Percentiles rank a stretch among this genome's conserved stretches.
Conservation (phyloP, 148 eudicot species). For the Nepenthes gracilis region DNA sequence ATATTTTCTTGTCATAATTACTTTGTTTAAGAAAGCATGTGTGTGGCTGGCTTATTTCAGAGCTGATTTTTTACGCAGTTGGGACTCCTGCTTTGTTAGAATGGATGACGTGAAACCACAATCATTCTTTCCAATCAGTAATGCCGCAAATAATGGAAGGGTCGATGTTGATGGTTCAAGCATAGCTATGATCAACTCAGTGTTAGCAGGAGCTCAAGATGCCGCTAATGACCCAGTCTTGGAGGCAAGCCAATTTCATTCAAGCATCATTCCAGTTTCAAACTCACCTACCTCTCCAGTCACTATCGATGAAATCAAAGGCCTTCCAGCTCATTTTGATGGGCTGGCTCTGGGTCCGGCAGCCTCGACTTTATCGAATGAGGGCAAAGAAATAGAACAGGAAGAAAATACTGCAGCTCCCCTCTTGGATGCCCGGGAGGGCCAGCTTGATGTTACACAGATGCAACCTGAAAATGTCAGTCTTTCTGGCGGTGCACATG, state of each 20-base stretch:
- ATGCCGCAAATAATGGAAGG: slow-evolving; percentile 2
- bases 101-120: slow-evolving; percentile 11
- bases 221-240: background rate
- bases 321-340: background rate
- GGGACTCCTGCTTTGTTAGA: slow-evolving; percentile 3
- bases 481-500: background rate
- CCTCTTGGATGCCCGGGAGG: slow-evolving; percentile 1
- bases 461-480: slow-evolving; percentile 8
- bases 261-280: slow-evolving; percentile 1
- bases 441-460: slow-evolving; percentile 5
- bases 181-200: background rate
- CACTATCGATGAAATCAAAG: background rate
- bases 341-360: background rate
- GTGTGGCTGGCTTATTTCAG: background rate
- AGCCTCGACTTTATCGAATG: background rate
- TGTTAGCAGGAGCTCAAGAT: background rate
- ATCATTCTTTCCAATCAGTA: slow-evolving; percentile 3
- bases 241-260: background rate
- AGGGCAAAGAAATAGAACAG: background rate
- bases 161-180: background rate
- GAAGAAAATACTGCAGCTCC: background rate
- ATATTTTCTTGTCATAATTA: no score
- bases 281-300: background rate
- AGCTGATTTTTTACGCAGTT: background rate
- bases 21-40: no score